Conservation (phyloP, 805 yeast species). For the Candida chilensis region DNA sequence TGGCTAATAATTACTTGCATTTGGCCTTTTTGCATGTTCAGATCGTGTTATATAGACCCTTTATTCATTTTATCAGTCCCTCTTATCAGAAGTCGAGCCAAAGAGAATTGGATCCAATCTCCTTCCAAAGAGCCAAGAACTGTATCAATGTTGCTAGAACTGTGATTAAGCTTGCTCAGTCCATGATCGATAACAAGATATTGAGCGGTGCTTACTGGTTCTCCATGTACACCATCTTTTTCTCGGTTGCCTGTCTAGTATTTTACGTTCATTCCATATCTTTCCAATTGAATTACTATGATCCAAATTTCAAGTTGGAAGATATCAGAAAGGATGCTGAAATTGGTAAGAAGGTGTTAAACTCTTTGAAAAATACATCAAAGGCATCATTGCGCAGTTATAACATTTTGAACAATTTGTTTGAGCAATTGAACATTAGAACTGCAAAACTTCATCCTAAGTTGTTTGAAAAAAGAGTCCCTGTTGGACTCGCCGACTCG, state of each 20-base stretch:
- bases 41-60: constrained; percentile 78
- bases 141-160: constrained; percentile 80
- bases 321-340: constrained; percentile 69
- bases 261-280: constrained; percentile 67
- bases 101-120: constrained; percentile 39
- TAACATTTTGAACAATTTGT: constrained; percentile 68
- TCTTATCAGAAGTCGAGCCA: constrained; percentile 23
- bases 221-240: constrained; percentile 80
- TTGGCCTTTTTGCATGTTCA: constrained; percentile 69
- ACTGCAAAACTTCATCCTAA: constrained; percentile 41
- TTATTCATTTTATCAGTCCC: constrained; percentile 73
- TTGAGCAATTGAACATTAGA: constrained; percentile 67
- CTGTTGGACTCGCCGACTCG: too few species aligned
- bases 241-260: constrained; percentile 79
- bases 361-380: constrained; percentile 61
- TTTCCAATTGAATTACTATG: too few species aligned
- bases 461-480: too few species aligned
- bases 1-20: constrained; percentile 69
- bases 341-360: constrained; percentile 66
- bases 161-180: constrained; percentile 73
- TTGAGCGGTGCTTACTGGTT: constrained; percentile 88
- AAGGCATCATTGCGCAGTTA: constrained; percentile 77
- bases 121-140: constrained; percentile 67
- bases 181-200: constrained; percentile 64
- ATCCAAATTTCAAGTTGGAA: constrained; percentile 39